Base-by-base conservation (phyloP, 805 yeast species). In the Pichia gijzeniarum region DNA sequence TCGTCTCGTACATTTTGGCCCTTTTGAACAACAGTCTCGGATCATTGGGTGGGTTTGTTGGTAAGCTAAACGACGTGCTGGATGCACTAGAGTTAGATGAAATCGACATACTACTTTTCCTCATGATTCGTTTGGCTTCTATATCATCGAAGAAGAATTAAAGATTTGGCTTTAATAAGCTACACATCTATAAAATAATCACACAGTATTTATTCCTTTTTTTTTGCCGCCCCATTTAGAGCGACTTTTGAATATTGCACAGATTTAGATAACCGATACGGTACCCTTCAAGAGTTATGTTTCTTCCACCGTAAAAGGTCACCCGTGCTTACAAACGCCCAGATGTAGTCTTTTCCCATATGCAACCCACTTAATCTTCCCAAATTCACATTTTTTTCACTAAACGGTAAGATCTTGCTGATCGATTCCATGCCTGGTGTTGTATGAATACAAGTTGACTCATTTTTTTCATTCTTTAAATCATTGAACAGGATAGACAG, bases 1-100 rank as follows among this genome's bases (percentile, higher is more conserved):
- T 50, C 3, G 70, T 58, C 33, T 79, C 73, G 61, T 74, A 83
- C 45, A 65, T 47, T 62, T 63, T 4, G 83, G 84, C 55, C 69
- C 75, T n/a, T 56, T 56, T 35, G 65, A 43, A 68, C 28, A 78
- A 68, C 48, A 67, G 56, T 37, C 64, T 64, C 9, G 65, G 65
- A 40, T 58, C 55, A 18, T 50, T 58, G 3, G 59, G 61, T 4
- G 48, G 47, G n/a, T 51, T 35, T 2, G 47, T 34, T 41, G 47
- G 43, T 17, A 48, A 28, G 4, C 49, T 40, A 7, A 55, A 53
- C 3, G 47, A 35, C 9, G 50, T 39, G 16, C 55, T 52, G 12
- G 55, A 43, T 13, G 50, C 40, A 12, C 50, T 51, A 12, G 59
- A 56, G 27, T 25, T 38, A 14, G 49, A 38, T 13, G 47, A 40